These are phyloP conservation scores for Aspergillus pseudotamarii DNA, from an alignment of 2,329 filamentous ascomycete species.

Conservation along the genomic window DNA sequence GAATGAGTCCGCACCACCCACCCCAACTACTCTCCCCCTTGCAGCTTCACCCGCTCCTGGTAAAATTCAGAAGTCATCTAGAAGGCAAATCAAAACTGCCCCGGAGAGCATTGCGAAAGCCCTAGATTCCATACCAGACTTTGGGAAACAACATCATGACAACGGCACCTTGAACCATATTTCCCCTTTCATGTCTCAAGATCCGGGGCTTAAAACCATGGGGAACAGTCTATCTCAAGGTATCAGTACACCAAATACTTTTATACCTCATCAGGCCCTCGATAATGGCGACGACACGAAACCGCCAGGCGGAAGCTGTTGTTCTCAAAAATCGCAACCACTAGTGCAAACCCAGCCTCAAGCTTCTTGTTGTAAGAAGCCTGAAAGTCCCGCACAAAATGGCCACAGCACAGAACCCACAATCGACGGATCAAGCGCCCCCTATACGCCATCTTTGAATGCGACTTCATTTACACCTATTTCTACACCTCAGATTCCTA, in stretches of 20 bases:
- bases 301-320: slow-evolving; percentile 26
- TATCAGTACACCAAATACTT: background rate
- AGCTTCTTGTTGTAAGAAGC: slow-evolving; percentile 35
- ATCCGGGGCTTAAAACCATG: slow-evolving; percentile 8
- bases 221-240: background rate
- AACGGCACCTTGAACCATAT: slow-evolving; percentile 18
- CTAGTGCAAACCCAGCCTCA: slow-evolving; percentile 12
- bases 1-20: slow-evolving; percentile 24
- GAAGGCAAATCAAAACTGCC: slow-evolving; percentile 36
- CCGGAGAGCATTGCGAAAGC: slow-evolving; percentile 40
- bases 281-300: background rate
- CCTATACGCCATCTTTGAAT: slow-evolving; percentile 17
- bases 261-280: background rate
- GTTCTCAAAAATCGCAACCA: slow-evolving; percentile 25
- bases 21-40: slow-evolving; percentile 17
- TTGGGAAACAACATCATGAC: slow-evolving; percentile 24
- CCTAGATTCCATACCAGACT: slow-evolving; percentile 31
- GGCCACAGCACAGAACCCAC: background rate
- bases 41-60: slow-evolving; percentile 30
- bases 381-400: slow-evolving; percentile 8
- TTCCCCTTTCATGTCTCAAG: slow-evolving; percentile 15
- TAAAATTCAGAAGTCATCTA: slow-evolving; percentile 40
- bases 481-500: slow-evolving; percentile 18
- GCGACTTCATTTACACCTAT: slow-evolving; percentile 20
- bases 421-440: background rate